Conservation (phyloP, 257 asterid species). For the Leonotis leonurus region DNA sequence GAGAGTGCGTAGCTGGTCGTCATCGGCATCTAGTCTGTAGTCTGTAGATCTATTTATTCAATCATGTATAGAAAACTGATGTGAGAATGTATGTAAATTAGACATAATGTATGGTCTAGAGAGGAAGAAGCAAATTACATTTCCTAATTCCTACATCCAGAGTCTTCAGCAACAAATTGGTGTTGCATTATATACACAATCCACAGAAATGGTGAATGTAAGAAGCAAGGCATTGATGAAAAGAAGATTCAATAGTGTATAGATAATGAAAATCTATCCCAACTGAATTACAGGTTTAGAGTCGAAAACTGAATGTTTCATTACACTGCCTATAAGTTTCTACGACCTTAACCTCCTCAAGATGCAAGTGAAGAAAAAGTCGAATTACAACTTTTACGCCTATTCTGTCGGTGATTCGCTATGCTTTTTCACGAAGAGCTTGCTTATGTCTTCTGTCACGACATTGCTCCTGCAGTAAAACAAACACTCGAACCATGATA, state of each 20-base stretch:
- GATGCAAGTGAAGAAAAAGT: too few species aligned
- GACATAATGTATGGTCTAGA: neutral
- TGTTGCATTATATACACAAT: neutral
- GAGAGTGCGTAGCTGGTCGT: neutral
- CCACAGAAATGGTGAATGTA: too few species aligned
- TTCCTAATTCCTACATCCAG: neutral
- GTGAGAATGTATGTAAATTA: neutral
- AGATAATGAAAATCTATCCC: neutral
- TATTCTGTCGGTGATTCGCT: constrained; percentile 31
- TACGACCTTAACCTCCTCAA: constrained; percentile 1
- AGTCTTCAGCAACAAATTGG: neutral
- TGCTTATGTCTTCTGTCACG: constrained; percentile 82
- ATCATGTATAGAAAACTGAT: neutral
- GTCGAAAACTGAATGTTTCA: neutral
- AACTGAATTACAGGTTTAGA: too few species aligned
- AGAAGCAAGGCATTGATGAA: too few species aligned
- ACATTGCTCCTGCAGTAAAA: constrained; percentile 92
- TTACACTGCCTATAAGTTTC: neutral
- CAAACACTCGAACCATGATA: too few species aligned
- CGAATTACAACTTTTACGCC: neutral
- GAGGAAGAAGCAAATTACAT: neutral
- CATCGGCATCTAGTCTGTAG: neutral
- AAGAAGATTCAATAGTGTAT: neutral
- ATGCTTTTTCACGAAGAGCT: constrained; percentile 57
- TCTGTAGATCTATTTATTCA: neutral